Percentiles rank a stretch among this genome's conserved stretches.
Evolutionary conservation across 306 rosid species (phyloP).

Genomic region (Hippophae gyantsensis): DNA sequence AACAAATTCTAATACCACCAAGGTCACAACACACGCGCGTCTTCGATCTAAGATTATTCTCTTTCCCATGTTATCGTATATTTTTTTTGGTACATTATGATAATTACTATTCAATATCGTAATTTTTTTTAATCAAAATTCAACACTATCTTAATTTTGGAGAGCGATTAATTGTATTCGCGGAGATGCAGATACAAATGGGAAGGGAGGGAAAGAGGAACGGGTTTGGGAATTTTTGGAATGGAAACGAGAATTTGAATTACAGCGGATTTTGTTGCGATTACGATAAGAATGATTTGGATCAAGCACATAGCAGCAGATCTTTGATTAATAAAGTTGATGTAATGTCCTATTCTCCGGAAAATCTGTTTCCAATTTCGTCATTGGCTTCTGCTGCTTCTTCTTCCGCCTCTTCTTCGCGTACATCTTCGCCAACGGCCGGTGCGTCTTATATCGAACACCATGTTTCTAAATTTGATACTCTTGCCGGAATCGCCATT

Average conservation of each 20-base stretch:
- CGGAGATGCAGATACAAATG: slow-evolving; percentile 34
- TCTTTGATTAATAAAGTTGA: background rate
- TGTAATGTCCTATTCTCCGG: slow-evolving; percentile 16
- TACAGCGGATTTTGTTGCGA: slow-evolving; percentile 8
- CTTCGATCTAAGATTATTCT: background rate
- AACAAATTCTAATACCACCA: background rate
- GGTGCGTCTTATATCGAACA: slow-evolving; percentile 46
- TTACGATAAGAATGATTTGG: background rate
- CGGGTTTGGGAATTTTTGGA: slow-evolving; percentile 22
- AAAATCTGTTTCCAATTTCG: slow-evolving; percentile 12
- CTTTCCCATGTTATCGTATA: background rate
- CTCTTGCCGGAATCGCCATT: slow-evolving; percentile 86
- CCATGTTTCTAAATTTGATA: slow-evolving; percentile 63
- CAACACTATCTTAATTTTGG: background rate
- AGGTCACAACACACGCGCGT: background rate
- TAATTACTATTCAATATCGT: background rate
- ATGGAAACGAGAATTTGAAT: slow-evolving; percentile 20
- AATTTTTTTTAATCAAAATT: background rate
- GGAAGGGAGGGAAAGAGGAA: slow-evolving; percentile 29
- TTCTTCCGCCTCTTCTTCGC: background rate
- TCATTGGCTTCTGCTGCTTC: slow-evolving; percentile 4
- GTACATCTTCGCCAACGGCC: slow-evolving; percentile 13
- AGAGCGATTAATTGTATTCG: slow-evolving; percentile 13
- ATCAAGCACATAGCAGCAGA: slow-evolving; percentile 1
- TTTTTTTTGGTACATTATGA: no score